A percentile compares a stretch with the other conserved stretches of the same genome.
phyloP scores from a whole-genome alignment of 805 yeast genomes.

The Pichia membranifaciens region DNA sequence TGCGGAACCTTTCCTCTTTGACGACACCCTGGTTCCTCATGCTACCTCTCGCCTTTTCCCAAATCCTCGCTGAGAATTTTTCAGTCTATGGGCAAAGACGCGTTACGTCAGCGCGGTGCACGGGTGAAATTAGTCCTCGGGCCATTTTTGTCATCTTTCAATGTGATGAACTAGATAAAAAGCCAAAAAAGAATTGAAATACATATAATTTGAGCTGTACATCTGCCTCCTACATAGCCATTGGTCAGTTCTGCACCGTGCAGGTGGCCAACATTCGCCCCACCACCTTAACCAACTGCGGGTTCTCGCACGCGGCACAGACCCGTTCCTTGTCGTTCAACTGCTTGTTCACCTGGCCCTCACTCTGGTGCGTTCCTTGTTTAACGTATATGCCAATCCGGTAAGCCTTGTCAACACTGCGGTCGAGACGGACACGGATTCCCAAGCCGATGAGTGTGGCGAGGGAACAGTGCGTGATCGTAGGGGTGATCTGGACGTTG shows the following conservation, averaged over 20 bases:
- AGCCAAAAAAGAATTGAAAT: too few species aligned
- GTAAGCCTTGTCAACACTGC: constrained; percentile 81
- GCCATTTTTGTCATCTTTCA: too few species aligned
- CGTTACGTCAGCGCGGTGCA: too few species aligned
- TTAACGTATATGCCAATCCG: constrained; percentile 74
- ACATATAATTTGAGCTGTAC: not conserved
- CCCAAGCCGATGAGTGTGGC: constrained; percentile 96
- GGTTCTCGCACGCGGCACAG: constrained; percentile 98
- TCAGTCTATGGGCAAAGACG: not conserved
- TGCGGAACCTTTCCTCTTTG: too few species aligned
- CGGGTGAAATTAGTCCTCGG: too few species aligned
- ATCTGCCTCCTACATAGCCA: too few species aligned
- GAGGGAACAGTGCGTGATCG: constrained; percentile 94
- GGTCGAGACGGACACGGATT: constrained; percentile 81
- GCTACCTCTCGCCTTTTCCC: too few species aligned
- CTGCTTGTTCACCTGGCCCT: constrained; percentile 92
- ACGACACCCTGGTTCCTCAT: too few species aligned
- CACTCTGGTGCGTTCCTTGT: constrained; percentile 94
- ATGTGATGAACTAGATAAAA: too few species aligned
- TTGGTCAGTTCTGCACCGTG: not conserved
- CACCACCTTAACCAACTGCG: constrained; percentile 82
- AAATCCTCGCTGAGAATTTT: not conserved
- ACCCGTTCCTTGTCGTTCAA: constrained; percentile 95
- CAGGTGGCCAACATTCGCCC: constrained; percentile 90
- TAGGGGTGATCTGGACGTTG: constrained; percentile 83